Evolutionary conservation across 2,329 filamentous ascomycete species (phyloP).

Genomic region (Alternaria viburni): DNA sequence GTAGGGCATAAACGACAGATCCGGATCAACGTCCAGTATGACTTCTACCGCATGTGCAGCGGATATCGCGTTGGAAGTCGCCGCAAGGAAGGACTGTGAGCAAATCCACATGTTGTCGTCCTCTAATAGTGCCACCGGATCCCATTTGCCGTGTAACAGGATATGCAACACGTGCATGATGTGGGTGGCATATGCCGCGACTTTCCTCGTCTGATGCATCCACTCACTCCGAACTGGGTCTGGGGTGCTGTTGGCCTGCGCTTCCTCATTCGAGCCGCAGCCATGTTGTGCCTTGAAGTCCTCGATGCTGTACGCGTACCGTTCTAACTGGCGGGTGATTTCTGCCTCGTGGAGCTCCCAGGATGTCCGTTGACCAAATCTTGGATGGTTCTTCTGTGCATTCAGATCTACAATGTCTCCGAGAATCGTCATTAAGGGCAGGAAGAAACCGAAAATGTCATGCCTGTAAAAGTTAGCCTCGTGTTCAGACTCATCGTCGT

Average conservation of each 20-base stretch:
- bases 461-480: conserved; percentile 53
- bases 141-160: conserved; percentile 88
- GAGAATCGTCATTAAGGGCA: conserved; percentile 90
- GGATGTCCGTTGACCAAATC: conserved; percentile 75
- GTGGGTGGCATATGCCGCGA: conserved; percentile 87
- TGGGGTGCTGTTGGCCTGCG: conserved; percentile 43
- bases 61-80: conserved; percentile 85
- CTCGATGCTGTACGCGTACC: conserved; percentile 80
- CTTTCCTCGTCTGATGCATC: conserved; percentile 83
- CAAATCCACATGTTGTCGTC: conserved; percentile 95
- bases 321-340: conserved; percentile 79
- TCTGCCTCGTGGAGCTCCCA: conserved; percentile 82
- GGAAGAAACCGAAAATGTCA: conserved; percentile 89
- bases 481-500: not conserved
- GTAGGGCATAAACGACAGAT: conserved; percentile 94
- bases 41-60: conserved; percentile 85
- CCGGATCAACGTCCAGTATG: conserved; percentile 88
- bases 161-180: conserved; percentile 96
- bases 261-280: conserved; percentile 42
- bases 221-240: conserved; percentile 66
- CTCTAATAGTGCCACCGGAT: conserved; percentile 86
- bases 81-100: conserved; percentile 82
- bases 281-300: conserved; percentile 63
- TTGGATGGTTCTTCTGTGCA: conserved; percentile 85
- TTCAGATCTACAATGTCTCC: conserved; percentile 91